phyloP scores from a whole-genome alignment of 1,139 yeast genomes.

The Protomyces arabidopsidicola region DNA sequence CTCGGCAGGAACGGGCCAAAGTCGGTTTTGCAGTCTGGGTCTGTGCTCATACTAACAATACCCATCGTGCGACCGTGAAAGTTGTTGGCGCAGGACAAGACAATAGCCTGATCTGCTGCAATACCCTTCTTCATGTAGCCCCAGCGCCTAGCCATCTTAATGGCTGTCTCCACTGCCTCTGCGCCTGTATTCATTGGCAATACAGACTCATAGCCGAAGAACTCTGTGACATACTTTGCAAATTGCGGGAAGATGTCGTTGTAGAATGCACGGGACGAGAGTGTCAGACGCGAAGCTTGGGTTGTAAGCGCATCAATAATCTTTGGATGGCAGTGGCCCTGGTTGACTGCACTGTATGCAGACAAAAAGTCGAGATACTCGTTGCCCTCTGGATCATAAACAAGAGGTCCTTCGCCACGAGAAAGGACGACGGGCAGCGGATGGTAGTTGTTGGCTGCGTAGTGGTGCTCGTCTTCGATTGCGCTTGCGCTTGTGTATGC shows the following conservation, averaged over 20 bases:
- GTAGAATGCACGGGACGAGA: conserved; percentile 89
- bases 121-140: conserved; percentile 87
- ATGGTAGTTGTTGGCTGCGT: conserved; percentile 95
- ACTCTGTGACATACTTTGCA: conserved; percentile 85
- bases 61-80: conserved; percentile 98
- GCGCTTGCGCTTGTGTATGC: conserved; percentile 15
- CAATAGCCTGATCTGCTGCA: conserved; percentile 75
- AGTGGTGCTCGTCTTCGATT: conserved; percentile 62
- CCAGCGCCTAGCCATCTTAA: conserved; percentile 95
- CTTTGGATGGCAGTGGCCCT: conserved; percentile 97
- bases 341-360: conserved; percentile 92
- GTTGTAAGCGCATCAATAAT: conserved; percentile 78
- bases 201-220: conserved; percentile 84
- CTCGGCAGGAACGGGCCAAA: conserved; percentile 87
- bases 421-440: conserved; percentile 93
- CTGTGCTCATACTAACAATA: conserved; percentile 92
- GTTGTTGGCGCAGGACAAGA: conserved; percentile 78
- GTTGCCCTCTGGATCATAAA: conserved; percentile 96
- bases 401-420: conserved; percentile 83
- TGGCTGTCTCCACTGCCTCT: conserved; percentile 85
- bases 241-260: conserved; percentile 81
- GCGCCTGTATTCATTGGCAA: conserved; percentile 97
- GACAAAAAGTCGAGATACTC: conserved; percentile 40
- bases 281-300: conserved; percentile 78
- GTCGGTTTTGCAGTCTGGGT: conserved; percentile 80